Base-by-base conservation (phyloP, 768 basidiomycete genomes). In the Sistotremastrum suecicum region DNA sequence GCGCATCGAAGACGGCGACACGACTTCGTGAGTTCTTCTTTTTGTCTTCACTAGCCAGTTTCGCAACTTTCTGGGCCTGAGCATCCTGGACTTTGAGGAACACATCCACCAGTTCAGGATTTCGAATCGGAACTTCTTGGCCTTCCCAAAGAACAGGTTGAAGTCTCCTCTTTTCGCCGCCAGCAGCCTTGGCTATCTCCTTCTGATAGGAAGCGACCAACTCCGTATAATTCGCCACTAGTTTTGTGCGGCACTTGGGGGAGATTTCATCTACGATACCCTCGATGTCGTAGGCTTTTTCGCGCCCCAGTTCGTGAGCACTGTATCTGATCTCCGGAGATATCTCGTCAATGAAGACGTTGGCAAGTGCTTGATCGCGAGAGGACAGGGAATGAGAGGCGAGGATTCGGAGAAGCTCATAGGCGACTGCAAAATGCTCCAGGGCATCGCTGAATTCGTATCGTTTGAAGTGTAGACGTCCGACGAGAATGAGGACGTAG, bases 301-400 rank as follows among this genome's bases (percentile, higher is more conserved):
- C 67, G 44, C 77, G 68, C 1, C 89, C 86, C 9, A 92, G 68
- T 55, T 89, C 81, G 55, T 97, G 94, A 0, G 92, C 91, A 53
- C 83, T 89, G 62, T 91, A 83, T 39, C 94, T 70, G 45, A 98
- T 89, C 60, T 95, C 80, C 0, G 94, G 90, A 28, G 85, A 80
- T 44, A 94, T 76, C 54, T 85, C 83, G 56, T 98, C 92, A 4
- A 81, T 73, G 56, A 87, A 84, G 32, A 86, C 70, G 6, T 76
- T 74, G 4, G 88, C 84, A 6, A 97, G 71, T 1, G 92, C 94
- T 61, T 92, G 88, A 42, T 90, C 88, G 34, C 80, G 70, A 55
- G 83, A 86, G 10, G 80, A 82, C n/a, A 60, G 58, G 0, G 85
- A 83, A 3, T 66, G 56, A 7, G 62, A 63, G 1, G 81, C 75